These are phyloP conservation scores for Thalassiosira delicatula DNA, from an alignment of 352 stramenopile species.

Conservation along the genomic window DNA sequence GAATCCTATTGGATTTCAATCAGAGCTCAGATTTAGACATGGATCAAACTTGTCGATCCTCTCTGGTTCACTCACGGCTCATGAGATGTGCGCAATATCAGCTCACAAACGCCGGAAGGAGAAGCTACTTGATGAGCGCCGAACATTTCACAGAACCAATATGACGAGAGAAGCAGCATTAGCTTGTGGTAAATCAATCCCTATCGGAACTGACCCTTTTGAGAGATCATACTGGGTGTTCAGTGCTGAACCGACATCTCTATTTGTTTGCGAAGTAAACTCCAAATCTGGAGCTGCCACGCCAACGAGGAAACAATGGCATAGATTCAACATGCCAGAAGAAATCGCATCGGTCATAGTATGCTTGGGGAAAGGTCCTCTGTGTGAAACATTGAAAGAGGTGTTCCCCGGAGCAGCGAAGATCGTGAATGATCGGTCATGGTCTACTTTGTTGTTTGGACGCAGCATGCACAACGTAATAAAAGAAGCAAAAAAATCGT, in stretches of 20 bases:
- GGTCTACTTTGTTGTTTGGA: conserved; percentile 73
- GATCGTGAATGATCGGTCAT: conserved; percentile 69
- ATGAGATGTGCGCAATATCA: conserved; percentile 83
- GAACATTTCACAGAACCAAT: conserved; percentile 58
- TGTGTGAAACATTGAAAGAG: conserved; percentile 74
- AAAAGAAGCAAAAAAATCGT: conserved; percentile 18
- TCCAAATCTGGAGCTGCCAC: conserved; percentile 17
- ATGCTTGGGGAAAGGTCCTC: conserved; percentile 72
- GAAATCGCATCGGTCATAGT: conserved; percentile 82
- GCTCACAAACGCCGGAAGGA: conserved; percentile 79
- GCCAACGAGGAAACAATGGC: conserved; percentile 58
- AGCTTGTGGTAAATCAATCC: conserved; percentile 75
- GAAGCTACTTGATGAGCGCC: conserved; percentile 67
- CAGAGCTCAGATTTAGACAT: conserved; percentile 76
- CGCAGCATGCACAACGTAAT: conserved; percentile 34
- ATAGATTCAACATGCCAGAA: conserved; percentile 76
- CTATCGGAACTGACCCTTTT: conserved; percentile 73
- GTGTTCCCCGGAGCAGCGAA: conserved; percentile 69
- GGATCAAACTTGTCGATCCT: conserved; percentile 74
- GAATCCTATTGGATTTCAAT: conserved; percentile 78
- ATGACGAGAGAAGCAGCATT: conserved; percentile 73
- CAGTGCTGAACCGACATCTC: conserved; percentile 68
- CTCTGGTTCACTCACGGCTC: conserved; percentile 79
- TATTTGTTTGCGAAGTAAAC: conserved; percentile 76
- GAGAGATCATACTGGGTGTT: conserved; percentile 84